phyloP scores from a whole-genome alignment of 2,329 filamentous ascomycete species.

The Aschersonia sp. region DNA sequence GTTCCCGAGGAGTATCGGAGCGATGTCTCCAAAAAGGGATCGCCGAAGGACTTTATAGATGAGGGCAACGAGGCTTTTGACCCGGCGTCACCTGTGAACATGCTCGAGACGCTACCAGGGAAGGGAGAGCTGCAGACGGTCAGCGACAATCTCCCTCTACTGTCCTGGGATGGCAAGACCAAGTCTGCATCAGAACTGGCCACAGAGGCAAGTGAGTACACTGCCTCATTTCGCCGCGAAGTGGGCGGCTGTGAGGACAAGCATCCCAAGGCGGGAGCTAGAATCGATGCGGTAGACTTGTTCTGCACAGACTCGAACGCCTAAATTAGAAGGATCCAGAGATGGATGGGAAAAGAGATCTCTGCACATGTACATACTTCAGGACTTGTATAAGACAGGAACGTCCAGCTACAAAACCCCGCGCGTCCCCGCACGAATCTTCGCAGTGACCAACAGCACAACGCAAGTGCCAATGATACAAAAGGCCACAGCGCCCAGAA shows the following conservation, averaged over 20 bases:
- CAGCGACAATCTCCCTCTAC: slow-evolving; percentile 35
- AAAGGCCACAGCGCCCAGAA: slow-evolving; percentile 46
- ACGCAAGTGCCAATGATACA: slow-evolving; percentile 53
- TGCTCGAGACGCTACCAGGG: slow-evolving; percentile 33
- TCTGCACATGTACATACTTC: background rate
- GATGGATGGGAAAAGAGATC: background rate
- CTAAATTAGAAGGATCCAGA: background rate
- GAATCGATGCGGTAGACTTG: slow-evolving; percentile 36
- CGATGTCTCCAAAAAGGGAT: slow-evolving; percentile 5
- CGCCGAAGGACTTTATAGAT: slow-evolving; percentile 11
- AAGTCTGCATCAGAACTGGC: slow-evolving; percentile 25
- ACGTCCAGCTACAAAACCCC: too few species aligned
- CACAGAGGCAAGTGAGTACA: slow-evolving; percentile 34
- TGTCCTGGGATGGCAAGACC: slow-evolving; percentile 50
- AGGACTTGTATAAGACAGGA: background rate
- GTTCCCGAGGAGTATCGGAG: slow-evolving; percentile 53
- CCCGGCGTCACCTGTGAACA: slow-evolving; percentile 24
- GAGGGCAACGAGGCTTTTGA: slow-evolving; percentile 23
- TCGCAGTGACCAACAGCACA: slow-evolving; percentile 40
- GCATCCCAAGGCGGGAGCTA: background rate
- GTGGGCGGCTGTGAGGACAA: slow-evolving; percentile 49
- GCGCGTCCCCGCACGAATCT: background rate
- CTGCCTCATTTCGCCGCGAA: slow-evolving; percentile 41
- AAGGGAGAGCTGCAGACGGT: slow-evolving; percentile 25
- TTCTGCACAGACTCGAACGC: slow-evolving; percentile 40